These are phyloP conservation scores for Fusarium liriodendri DNA, from an alignment of 2,329 filamentous ascomycete genomes.

Conservation along the genomic window DNA sequence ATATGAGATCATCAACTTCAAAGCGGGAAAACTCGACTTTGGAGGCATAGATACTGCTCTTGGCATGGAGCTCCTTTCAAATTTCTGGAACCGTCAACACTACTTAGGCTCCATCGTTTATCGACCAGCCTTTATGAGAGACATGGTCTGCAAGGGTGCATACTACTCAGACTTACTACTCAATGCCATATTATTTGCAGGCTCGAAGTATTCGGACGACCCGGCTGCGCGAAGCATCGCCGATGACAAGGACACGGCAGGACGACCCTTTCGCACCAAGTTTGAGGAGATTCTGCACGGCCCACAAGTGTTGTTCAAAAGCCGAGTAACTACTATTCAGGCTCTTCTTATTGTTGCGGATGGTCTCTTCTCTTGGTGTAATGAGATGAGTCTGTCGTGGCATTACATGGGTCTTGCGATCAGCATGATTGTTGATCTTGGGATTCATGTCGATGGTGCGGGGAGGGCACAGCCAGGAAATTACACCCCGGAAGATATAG, in stretches of 20 bases:
- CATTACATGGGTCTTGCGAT: constrained; percentile 25
- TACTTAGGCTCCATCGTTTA: constrained; percentile 58
- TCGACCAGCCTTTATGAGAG: constrained; percentile 63
- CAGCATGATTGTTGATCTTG: constrained; percentile 23
- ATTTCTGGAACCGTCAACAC: constrained; percentile 67
- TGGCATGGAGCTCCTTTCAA: constrained; percentile 60
- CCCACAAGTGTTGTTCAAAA: constrained; percentile 1
- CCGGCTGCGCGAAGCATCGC: not conserved
- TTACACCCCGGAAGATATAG: constrained; percentile 54
- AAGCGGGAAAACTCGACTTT: constrained; percentile 1
- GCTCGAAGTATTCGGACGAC: constrained; percentile 1
- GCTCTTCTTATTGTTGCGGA: not conserved
- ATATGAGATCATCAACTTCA: constrained; percentile 5
- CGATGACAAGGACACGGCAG: not conserved
- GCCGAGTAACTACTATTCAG: constrained; percentile 13
- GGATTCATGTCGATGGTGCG: not conserved
- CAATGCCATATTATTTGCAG: constrained; percentile 63
- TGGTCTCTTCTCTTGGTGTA: not conserved
- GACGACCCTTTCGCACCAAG: constrained; percentile 9
- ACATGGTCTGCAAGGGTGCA: constrained; percentile 64
- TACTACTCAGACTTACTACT: constrained; percentile 68
- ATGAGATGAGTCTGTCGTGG: constrained; percentile 20
- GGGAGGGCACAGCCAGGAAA: constrained; percentile 21
- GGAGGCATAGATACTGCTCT: constrained; percentile 53
- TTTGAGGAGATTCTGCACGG: constrained; percentile 6